Base-by-base conservation (phyloP, 2,329 filamentous ascomycete species). In the Penicillium sp. region DNA sequence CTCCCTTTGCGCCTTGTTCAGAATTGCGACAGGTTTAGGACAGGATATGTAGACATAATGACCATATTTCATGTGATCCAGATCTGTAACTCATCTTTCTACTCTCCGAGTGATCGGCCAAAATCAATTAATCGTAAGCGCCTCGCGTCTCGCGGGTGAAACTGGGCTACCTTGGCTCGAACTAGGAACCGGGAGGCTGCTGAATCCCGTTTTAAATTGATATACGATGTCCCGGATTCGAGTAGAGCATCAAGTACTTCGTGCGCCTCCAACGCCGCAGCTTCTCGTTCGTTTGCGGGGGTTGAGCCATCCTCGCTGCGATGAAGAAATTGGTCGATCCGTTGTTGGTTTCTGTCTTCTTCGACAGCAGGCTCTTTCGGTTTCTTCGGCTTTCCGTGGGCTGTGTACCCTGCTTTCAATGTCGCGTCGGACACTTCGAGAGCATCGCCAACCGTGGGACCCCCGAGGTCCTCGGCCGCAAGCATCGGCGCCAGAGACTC, bases 391-490 rank as follows among this genome's bases (percentile, higher is more conserved):
- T 78, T 82, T 16, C 82, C 82, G 62, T 81, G 78, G 41, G 76
- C 76, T 3, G 81, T 84, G 71, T 84, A 85, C n/a, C 83, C 83
- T 27, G 78, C 77, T 54, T 79, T 79, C 41, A 85, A 73, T 7
- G 73, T 79, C 13, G 77, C 84, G 46, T 89, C 83, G 9, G 79
- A 83, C 66, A 79, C 87, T 76, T 89, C 86, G 69, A 89, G 81
- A 66, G 88, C 80, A 64, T 91, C 89, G 3, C 92, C 90, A 0
- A 93, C 90, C 11, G 92, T 88, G 0, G 92, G 91, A 0, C 92
- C 91, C 7, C 92, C 92, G 1, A 93, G 81, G 69, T 92, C 90
- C 76, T 96, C 92, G 0, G 90, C 90, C 6, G 91, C 91, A 44
- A 96, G 80, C 86, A 94, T 90, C 3, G 84, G 77, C 1, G 89